Conservation (phyloP, 2,329 filamentous ascomycete species). For the Cadophora malorum region DNA sequence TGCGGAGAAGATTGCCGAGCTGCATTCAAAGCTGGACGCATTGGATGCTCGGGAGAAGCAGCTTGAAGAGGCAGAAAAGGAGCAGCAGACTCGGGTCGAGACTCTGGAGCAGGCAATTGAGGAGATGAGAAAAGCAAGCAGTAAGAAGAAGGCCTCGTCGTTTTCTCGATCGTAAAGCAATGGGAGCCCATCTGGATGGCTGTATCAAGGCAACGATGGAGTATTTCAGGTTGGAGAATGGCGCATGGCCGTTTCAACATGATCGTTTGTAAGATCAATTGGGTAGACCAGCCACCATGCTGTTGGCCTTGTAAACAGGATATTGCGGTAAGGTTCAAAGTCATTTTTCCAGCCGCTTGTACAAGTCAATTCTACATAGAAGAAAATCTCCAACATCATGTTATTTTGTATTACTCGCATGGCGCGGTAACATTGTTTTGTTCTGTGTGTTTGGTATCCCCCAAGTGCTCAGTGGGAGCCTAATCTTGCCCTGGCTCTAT, state of each 20-base stretch:
- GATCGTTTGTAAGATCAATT: not conserved
- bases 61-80: slow-evolving; percentile 58
- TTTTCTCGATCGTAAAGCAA: slow-evolving; percentile 19
- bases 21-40: slow-evolving; percentile 62
- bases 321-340: not conserved
- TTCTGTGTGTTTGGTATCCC: no score
- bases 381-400: not conserved
- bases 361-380: slow-evolving; percentile 13
- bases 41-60: slow-evolving; percentile 55
- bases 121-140: slow-evolving; percentile 40
- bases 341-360: not conserved
- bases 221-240: not conserved
- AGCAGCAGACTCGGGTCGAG: slow-evolving; percentile 42
- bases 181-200: not conserved
- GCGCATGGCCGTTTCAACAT: not conserved
- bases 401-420: not conserved
- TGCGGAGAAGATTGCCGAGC: slow-evolving; percentile 57
- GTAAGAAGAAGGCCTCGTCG: slow-evolving; percentile 35
- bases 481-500: not conserved
- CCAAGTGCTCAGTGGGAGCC: not conserved
- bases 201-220: not conserved
- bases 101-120: slow-evolving; percentile 44
- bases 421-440: no score
- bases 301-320: slow-evolving; percentile 1
- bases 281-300: not conserved